A percentile compares a stretch with the other conserved stretches of the same genome.
Conservation (phyloP, 169 alveolate species). For the Toxoplasma gondii region DNA sequence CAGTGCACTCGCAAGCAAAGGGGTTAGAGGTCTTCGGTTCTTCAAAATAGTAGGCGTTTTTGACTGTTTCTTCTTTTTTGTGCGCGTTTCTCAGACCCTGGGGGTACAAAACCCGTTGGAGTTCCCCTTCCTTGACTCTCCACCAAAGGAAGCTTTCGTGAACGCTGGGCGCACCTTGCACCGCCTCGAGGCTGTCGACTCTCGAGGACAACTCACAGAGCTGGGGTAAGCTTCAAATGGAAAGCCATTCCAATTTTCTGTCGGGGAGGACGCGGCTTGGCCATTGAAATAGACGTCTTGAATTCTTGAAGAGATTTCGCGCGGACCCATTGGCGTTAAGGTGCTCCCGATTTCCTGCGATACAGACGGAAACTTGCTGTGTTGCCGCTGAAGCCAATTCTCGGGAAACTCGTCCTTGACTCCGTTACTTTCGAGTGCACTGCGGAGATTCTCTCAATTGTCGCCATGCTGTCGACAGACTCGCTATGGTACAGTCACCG, state of each 20-base stretch:
- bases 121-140: slow-evolving; percentile 99
- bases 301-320: background rate
- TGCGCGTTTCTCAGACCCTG: slow-evolving; percentile 19
- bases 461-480: slow-evolving; percentile 97
- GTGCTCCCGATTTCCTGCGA: background rate
- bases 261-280: background rate
- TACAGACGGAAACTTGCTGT: slow-evolving; percentile 91
- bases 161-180: slow-evolving; percentile 95
- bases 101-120: slow-evolving; percentile 72
- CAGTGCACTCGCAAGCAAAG: too few relatives aligned
- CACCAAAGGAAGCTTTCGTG: slow-evolving; percentile 98
- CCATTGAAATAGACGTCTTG: background rate
- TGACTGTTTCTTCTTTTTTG: too few relatives aligned
- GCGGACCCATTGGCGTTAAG: background rate
- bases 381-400: slow-evolving; percentile 98
- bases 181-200: slow-evolving; percentile 97
- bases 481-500: slow-evolving; percentile 84
- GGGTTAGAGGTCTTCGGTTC: too few relatives aligned
- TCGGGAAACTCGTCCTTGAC: slow-evolving; percentile 93
- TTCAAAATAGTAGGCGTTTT: too few relatives aligned
- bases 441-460: slow-evolving; percentile 95
- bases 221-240: slow-evolving; percentile 80
- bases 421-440: slow-evolving; percentile 90
- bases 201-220: slow-evolving; percentile 95
- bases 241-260: background rate